phyloP scores from a whole-genome alignment of 2,329 filamentous ascomycete genomes.

The Neocucurbitaria cava region DNA sequence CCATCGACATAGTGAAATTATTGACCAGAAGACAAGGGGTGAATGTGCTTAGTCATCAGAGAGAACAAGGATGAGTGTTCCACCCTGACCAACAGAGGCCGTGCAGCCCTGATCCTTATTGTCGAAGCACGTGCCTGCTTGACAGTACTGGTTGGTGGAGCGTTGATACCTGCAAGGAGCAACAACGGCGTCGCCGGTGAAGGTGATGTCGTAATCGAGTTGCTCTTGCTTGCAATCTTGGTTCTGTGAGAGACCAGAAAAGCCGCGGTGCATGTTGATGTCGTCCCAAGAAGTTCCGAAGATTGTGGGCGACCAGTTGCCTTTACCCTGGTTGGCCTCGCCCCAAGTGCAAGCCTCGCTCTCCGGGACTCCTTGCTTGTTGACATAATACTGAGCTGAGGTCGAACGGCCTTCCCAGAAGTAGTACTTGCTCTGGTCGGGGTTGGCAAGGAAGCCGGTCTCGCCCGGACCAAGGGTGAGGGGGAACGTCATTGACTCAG shows the following conservation, averaged over 20 bases:
- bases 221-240: constrained; percentile 70
- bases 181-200: constrained; percentile 69
- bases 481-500: constrained; percentile 85
- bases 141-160: constrained; percentile 68
- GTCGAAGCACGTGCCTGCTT: constrained; percentile 51
- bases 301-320: constrained; percentile 90
- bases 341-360: constrained; percentile 81
- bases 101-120: constrained; percentile 73
- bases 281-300: constrained; percentile 76
- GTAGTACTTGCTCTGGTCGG: constrained; percentile 76
- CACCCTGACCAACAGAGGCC: constrained; percentile 29
- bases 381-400: constrained; percentile 96
- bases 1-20: constrained; percentile 27
- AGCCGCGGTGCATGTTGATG: constrained; percentile 62
- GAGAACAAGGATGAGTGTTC: constrained; percentile 37
- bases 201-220: constrained; percentile 81
- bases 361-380: constrained; percentile 74
- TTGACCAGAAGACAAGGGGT: constrained; percentile 21
- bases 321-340: constrained; percentile 62
- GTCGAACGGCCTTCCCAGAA: constrained; percentile 76
- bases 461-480: constrained; percentile 67
- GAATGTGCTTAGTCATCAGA: constrained; percentile 25
- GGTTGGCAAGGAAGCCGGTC: constrained; percentile 73
- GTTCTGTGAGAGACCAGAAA: constrained; percentile 86
- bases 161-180: constrained; percentile 67